Base-by-base conservation (phyloP, 2,329 filamentous ascomycete genomes). In the Fusarium napiforme region DNA sequence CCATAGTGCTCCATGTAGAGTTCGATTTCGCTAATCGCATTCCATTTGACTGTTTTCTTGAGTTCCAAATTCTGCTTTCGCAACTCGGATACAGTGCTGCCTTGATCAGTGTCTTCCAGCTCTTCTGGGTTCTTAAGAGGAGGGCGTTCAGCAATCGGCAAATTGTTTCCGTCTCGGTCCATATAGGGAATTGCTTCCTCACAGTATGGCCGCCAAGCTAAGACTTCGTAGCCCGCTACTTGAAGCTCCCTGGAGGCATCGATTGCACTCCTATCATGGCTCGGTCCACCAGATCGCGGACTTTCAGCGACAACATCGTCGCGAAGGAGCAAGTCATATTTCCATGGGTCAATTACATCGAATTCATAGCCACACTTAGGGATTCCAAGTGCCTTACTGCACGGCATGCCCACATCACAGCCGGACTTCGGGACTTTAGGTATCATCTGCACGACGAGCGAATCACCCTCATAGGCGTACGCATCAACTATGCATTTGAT, bases 281-380 rank as follows among this genome's bases (percentile, higher is more conserved):
- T 46, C 1, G 40, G 21, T 23, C 21, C 21, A 42, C 21, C 40
- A n/a, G 21, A n/a, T 9, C 40, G 21, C 4, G 40, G 40, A 23
- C 14, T 42, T 16, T 15, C 40, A 23, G 15, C 21, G 12, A 9
- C 21, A 10, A n/a, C 9, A 42, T 42, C 5, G 21, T 10, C 14
- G 21, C 14, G 14, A 15, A 4, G 39, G 10, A 42, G 14, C 12
- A 0, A 42, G 0, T 9, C 12, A 5, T n/a, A 42, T n/a, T 15
- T 3, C 14, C 9, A 8, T 8, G 0, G 3, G 21, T 2, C 11
- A 15, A 42, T 21, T 14, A 42, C 14, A 15, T n/a, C 21, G 0
- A 42, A n/a, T 42, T 23, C 40, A 23, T 42, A 42, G 21, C 32
- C 12, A 32, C 30, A 9, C 28, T 30, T 30, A 30, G 28, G 28